These are phyloP conservation scores for Pseudocercospora ulei DNA, from an alignment of 2,329 filamentous ascomycete genomes.

Conservation along the genomic window DNA sequence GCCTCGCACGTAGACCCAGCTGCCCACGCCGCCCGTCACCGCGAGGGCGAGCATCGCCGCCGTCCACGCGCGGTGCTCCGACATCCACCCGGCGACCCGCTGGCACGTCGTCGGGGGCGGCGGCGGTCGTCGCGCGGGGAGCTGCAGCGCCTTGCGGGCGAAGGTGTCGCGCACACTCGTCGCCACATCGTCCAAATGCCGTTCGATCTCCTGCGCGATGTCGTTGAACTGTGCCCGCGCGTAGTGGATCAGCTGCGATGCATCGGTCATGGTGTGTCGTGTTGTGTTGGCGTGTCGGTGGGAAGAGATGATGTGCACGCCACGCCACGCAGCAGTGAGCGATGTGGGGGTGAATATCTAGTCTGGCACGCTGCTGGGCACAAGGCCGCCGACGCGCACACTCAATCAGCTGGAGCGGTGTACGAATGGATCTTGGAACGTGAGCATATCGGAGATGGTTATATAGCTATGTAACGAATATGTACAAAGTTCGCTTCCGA, in stretches of 20 bases:
- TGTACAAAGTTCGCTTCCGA: too few relatives aligned
- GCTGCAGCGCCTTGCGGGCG: conserved; percentile 55
- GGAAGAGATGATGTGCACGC: too few relatives aligned
- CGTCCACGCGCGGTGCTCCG: conserved; percentile 61
- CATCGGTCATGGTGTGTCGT: conserved; percentile 35
- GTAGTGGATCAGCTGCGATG: conserved; percentile 33
- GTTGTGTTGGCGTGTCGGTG: too few relatives aligned
- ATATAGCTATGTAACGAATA: too few relatives aligned
- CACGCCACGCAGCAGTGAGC: too few relatives aligned
- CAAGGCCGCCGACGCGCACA: too few relatives aligned
- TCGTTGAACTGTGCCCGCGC: conserved; percentile 40
- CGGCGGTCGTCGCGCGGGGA: conserved; percentile 39
- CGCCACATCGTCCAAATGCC: conserved; percentile 68
- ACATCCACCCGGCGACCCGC: conserved; percentile 59
- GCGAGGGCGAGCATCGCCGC: conserved; percentile 61
- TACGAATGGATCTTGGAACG: too few relatives aligned
- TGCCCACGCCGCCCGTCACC: conserved; percentile 48
- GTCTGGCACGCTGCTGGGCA: too few relatives aligned
- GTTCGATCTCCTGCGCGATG: conserved; percentile 70
- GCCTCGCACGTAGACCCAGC: conserved; percentile 48
- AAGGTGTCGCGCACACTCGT: conserved; percentile 59
- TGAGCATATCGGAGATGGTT: too few relatives aligned
- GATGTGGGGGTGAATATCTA: too few relatives aligned
- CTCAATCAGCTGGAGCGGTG: too few relatives aligned
- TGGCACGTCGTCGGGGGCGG: conserved; percentile 43